A percentile compares a stretch with the other conserved stretches of the same genome.
Conservation (phyloP, 2,329 filamentous ascomycete species). For the Diaporthe humulicola region DNA sequence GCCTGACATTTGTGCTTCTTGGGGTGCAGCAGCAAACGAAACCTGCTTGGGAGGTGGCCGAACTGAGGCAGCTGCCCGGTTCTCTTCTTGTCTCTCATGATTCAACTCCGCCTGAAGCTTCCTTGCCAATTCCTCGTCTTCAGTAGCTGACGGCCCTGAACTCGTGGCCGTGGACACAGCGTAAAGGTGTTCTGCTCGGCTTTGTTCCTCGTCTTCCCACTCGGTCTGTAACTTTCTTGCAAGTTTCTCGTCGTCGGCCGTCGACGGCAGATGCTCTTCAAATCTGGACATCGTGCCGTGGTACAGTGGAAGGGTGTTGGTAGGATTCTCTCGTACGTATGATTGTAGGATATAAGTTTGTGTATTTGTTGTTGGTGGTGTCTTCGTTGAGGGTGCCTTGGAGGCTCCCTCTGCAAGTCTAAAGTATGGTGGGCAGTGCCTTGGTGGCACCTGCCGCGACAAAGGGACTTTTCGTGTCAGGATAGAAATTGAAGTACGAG, state of each 20-base stretch:
- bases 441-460: no score
- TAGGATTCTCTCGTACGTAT: no score
- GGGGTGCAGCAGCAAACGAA: neutral
- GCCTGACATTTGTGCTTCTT: constrained; percentile 5
- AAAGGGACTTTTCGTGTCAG: neutral
- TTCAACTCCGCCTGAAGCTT: constrained; percentile 5
- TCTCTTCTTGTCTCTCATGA: neutral
- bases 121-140: constrained; percentile 1
- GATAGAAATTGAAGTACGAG: no score
- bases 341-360: no score
- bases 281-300: neutral
- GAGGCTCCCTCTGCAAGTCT: no score
- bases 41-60: neutral
- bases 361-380: no score
- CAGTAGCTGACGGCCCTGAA: neutral
- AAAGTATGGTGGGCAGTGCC: no score
- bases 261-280: constrained; percentile 15
- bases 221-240: constrained; percentile 14
- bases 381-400: no score
- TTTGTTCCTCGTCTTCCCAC: constrained; percentile 4
- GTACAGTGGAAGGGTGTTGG: neutral
- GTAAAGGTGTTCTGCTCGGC: neutral
- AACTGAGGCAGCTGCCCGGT: neutral
- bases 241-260: constrained; percentile 17
- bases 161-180: neutral